Conservation (phyloP, 129 eudicot species). For the Flaveria trinervia region DNA sequence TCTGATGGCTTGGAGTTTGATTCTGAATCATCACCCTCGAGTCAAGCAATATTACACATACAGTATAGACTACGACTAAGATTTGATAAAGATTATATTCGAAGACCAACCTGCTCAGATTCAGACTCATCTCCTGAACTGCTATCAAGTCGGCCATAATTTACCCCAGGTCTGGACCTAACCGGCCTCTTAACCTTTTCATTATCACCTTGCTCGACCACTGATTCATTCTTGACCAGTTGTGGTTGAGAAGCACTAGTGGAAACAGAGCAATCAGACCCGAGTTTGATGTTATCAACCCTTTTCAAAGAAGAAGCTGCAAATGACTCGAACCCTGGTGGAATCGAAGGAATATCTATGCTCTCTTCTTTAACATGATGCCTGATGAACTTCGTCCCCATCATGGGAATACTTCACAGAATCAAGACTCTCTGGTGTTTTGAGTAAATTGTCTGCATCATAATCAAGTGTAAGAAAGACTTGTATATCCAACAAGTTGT, state of each 20-base stretch:
- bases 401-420: conserved; percentile 22
- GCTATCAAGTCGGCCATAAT: conserved; percentile 51
- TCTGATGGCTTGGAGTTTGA: conserved; percentile 37
- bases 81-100: not conserved
- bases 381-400: conserved; percentile 80
- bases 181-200: not conserved
- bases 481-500: not conserved
- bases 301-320: conserved; percentile 61
- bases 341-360: conserved; percentile 77
- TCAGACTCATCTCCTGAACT: conserved; percentile 78
- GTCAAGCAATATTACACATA: conserved; percentile 10
- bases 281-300: conserved; percentile 48
- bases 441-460: conserved; percentile 30
- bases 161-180: conserved; percentile 41
- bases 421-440: conserved; percentile 14
- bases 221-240: conserved; percentile 19
- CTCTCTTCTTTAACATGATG: conserved; percentile 73
- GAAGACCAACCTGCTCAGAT: conserved; percentile 58
- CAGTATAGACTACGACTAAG: not conserved
- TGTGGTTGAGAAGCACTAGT: conserved; percentile 42
- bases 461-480: conserved; percentile 28
- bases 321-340: conserved; percentile 95
- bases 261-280: conserved; percentile 42
- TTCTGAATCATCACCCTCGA: conserved; percentile 43
- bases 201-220: not conserved